Base-by-base conservation (phyloP, 176 grass and related monocot species). In the Dendrocalamus sinicus region DNA sequence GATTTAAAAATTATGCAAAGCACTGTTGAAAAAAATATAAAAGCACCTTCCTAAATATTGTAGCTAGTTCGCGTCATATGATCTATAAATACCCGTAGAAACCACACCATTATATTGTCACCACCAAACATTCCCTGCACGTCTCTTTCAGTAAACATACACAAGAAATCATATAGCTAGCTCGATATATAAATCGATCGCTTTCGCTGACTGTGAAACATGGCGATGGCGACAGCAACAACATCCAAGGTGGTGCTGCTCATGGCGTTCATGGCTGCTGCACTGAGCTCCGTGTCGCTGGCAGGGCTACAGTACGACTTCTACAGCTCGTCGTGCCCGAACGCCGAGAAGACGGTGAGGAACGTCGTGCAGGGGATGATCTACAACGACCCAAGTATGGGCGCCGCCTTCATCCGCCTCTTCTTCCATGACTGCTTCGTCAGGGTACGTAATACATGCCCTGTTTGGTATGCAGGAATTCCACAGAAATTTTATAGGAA, bases 401-500 rank as follows among this genome's bases (percentile, higher is more conserved):
- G 65, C 3, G 86, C 80, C 32, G 86, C 86, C 65, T 71, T 92
- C 24, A 6, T 95, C 57, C 70, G 93, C 4, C 85, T 95, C 48
- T 39, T 39, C 37, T 39, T 39, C 37, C 37, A 39, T 6, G 37
- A 39, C 5, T 39, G 37, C 37, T 39, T 95, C 15, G 88, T 92
- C 24, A 85, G 83, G 58, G 88, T 92, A 89, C 0, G 59, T 12
- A 13, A 17, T 4, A 48, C 26, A 28, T 48, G 6, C 0, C 7
- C 1, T 22, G 60, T 47, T 47, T 59, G 50, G 2, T 22, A 37
- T 12, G 41, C 10, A 30, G 12, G 2, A 16, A 51, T 26, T 39
- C 4, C 26, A 15, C 50, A 1, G 0, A 10, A 28, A 72, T 17
- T 19, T 54, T 54, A 4, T 4, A 14, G 12, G 12, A 51, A 13